Conservation (phyloP, 2,329 filamentous ascomycete species). For the Fusarium musae region DNA sequence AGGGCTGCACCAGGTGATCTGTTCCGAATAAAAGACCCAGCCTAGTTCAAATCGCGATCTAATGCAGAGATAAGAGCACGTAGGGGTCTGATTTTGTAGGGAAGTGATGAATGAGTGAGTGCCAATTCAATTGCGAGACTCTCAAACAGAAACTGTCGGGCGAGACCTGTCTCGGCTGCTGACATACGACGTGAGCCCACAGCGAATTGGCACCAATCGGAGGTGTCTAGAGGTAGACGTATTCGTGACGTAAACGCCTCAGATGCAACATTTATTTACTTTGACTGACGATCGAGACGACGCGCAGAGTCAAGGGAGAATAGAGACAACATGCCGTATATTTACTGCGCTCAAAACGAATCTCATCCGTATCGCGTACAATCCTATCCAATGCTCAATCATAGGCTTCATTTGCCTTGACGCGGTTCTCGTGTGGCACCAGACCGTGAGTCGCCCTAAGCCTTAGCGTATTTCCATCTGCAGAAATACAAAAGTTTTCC, state of each 20-base stretch:
- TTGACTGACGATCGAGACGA: neutral
- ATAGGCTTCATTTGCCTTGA: slow-evolving; percentile 2
- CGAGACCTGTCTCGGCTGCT: neutral
- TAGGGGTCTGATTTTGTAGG: too few species aligned
- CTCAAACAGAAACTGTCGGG: neutral
- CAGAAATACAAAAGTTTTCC: slow-evolving; percentile 11
- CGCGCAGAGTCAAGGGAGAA: neutral
- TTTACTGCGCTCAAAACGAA: neutral
- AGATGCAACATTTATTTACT: neutral
- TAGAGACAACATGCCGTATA: neutral
- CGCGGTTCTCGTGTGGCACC: neutral
- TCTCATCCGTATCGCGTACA: fast-evolving
- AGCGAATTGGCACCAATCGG: neutral
- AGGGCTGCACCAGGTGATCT: too few species aligned
- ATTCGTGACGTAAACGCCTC: neutral
- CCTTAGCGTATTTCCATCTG: neutral
- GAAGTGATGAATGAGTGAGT: neutral
- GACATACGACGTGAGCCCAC: neutral
- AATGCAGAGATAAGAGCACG: neutral
- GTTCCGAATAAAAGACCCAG: too few species aligned
- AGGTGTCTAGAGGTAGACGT: neutral
- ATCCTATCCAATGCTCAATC: neutral
- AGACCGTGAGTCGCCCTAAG: neutral
- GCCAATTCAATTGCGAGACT: too few species aligned
- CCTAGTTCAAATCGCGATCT: neutral